Evolutionary conservation across 106 monocot species (phyloP), one percentile per base, ranked within the genome.

Genomic region (Acorus gramineus): DNA sequence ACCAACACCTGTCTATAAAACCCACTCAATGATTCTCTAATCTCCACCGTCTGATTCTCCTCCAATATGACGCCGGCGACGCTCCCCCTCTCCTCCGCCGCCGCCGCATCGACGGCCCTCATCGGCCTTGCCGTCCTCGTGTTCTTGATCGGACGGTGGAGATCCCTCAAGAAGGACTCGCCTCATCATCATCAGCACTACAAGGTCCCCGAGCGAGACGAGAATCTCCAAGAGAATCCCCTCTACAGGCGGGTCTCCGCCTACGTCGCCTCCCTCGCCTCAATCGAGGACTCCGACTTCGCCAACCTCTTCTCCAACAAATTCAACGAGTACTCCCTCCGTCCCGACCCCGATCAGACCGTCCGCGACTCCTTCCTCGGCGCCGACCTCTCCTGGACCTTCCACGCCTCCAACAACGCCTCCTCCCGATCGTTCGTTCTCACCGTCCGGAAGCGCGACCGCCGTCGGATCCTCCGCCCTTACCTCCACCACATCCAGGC

Each of bases 401-500:
- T 82, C 13, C 47, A 53, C 46, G 92, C 87, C 55, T 75, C 67
- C 11, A 71, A 69, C 11, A 72, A 60, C 59, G 14, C 14, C 53
- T 44, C 62, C 8, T 65, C 44, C 53, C 60, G 13, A 14, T 60
- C 53, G 2, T 76, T 90, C 13, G 71, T 80, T 3, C 77, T 90
- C 58, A 67, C 77, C 55, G 57, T 89, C 3, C 79, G 85, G 55
- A 64, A 71, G 48, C 73, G 66, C 63, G 85, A 89, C 68, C 59
- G 82, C 28, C 59, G 74, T 43, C 76, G 89, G 14, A 76, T 89
- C 47, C 82, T 89, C 42, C 82, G 82, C 6, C 85, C 89, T 4
- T 89, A 89, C 69, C 74, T 89, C 28, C 66, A 80, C 46, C 82
- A 89, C 70, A 66, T 89, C 53, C 85, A 89, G 77, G 50, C 82